phyloP scores from a whole-genome alignment of 805 yeast genomes.

The Millerozyma acaciae region DNA sequence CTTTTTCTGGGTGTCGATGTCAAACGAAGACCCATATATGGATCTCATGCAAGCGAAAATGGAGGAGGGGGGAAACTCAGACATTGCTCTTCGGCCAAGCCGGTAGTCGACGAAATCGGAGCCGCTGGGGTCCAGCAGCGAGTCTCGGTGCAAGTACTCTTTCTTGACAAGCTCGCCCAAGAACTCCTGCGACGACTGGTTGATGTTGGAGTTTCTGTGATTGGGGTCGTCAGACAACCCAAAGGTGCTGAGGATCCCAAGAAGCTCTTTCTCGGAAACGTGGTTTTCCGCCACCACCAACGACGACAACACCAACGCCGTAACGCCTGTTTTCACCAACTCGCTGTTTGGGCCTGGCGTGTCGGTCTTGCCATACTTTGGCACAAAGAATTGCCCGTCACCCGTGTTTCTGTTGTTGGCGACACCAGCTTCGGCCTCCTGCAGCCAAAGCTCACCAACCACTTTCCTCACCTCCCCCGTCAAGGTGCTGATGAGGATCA shows the following conservation, averaged over 20 bases:
- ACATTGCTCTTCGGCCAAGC: conserved; percentile 30
- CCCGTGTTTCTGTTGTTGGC: conserved; percentile 7
- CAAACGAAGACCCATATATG: conserved; percentile 23
- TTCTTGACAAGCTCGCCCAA: conserved; percentile 23
- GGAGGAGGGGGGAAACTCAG: conserved; percentile 30
- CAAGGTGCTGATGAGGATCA: conserved; percentile 19
- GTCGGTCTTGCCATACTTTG: conserved; percentile 13
- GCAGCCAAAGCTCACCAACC: conserved; percentile 24
- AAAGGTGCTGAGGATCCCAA: conserved; percentile 18
- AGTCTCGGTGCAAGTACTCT: conserved; percentile 24
- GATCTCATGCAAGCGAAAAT: conserved; percentile 22
- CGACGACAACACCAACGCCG: conserved; percentile 24
- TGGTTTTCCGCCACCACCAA: conserved; percentile 31
- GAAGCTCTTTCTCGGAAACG: conserved; percentile 23
- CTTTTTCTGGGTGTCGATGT: conserved; percentile 14
- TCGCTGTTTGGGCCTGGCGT: conserved; percentile 23
- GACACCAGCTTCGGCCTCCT: not conserved
- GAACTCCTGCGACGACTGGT: conserved; percentile 18
- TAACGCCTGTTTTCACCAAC: conserved; percentile 28
- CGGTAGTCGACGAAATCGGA: conserved; percentile 20
- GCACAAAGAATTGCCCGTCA: conserved; percentile 21
- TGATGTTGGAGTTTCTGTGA: conserved; percentile 16
- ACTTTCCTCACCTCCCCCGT: conserved; percentile 15
- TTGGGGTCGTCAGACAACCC: conserved; percentile 23
- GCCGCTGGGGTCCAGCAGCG: conserved; percentile 10